Evolutionary conservation across 2,329 filamentous ascomycete genomes (phyloP).

Genomic region (Penicillium fuscoglaucum): DNA sequence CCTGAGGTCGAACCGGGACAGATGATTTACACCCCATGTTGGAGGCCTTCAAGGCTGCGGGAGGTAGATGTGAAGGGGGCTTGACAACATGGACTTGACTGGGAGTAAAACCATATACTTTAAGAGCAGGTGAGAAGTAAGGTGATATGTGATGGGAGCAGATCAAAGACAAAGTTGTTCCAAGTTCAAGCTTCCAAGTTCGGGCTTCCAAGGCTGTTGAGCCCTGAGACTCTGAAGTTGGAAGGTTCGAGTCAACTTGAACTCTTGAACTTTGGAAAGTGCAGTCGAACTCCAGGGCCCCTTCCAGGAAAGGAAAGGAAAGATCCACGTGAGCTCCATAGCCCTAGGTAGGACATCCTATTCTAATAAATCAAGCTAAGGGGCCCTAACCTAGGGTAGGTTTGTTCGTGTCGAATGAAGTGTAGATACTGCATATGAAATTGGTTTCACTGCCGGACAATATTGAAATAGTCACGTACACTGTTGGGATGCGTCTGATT

Average conservation of each 20-base stretch:
- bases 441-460: neutral
- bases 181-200: neutral
- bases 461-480: neutral
- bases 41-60: neutral
- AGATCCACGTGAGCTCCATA: neutral
- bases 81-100: neutral
- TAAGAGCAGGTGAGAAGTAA: neutral
- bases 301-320: neutral
- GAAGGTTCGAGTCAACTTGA: neutral
- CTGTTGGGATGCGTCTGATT: neutral
- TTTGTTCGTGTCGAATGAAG: neutral
- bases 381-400: no score
- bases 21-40: neutral
- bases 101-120: neutral
- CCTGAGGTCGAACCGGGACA: neutral
- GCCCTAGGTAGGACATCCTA: neutral
- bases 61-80: neutral
- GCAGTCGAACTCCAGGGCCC: neutral
- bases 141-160: neutral
- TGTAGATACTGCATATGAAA: no score
- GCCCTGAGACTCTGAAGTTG: neutral
- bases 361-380: neutral
- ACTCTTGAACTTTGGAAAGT: neutral
- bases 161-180: neutral
- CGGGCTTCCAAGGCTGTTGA: neutral